Conservation (phyloP, 192 early-diverging fungal genomes). For the Irineochytrium annulatum region DNA sequence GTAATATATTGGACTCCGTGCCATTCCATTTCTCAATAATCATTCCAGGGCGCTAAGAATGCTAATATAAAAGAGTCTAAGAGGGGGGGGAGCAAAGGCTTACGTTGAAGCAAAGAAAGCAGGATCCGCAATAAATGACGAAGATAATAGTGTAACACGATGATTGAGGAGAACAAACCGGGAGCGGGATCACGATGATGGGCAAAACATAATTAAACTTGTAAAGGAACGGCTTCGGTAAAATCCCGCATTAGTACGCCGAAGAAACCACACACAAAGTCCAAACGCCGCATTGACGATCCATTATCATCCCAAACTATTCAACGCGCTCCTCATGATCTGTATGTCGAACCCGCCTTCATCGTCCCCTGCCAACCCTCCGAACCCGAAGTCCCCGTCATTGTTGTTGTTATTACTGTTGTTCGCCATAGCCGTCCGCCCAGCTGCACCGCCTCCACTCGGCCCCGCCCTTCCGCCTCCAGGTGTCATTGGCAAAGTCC, state of each 20-base stretch:
- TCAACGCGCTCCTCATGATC: background rate
- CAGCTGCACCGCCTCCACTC: background rate
- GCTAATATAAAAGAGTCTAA: too few species aligned
- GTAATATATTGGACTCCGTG: too few species aligned
- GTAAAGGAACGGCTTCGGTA: too few species aligned
- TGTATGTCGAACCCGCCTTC: background rate
- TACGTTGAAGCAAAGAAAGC: too few species aligned
- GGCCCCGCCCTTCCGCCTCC: background rate
- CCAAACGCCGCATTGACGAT: background rate
- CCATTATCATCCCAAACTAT: background rate
- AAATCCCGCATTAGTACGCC: background rate
- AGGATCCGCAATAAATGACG: too few species aligned
- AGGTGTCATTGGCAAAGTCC: background rate
- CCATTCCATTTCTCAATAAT: too few species aligned
- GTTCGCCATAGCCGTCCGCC: background rate
- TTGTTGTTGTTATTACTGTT: background rate
- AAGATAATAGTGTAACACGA: too few species aligned
- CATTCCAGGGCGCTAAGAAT: too few species aligned
- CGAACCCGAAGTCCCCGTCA: background rate
- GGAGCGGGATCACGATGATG: too few species aligned
- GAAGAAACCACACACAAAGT: background rate
- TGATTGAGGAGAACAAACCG: too few species aligned
- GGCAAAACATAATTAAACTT: too few species aligned
- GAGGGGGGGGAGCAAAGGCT: too few species aligned
- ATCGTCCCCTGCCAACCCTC: background rate